Conservation (phyloP, 306 rosid species). For the Vigna unguiculata region DNA sequence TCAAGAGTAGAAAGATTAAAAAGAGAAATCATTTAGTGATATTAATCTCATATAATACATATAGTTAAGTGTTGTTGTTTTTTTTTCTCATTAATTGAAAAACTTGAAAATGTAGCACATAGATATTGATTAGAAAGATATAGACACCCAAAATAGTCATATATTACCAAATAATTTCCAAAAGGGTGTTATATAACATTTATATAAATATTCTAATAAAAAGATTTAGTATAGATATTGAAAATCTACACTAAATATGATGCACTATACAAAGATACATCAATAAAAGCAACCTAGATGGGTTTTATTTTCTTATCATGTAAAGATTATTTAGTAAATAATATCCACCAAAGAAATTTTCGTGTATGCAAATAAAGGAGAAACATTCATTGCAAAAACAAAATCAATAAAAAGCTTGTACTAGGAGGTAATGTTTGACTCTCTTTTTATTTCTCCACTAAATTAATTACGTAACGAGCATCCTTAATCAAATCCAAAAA, state of each 20-base stretch:
- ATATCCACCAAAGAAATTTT: background rate
- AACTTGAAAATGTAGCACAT: too few species aligned
- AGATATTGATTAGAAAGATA: too few species aligned
- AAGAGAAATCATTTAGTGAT: background rate
- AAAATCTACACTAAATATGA: background rate
- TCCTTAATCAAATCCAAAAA: slow-evolving; percentile 15
- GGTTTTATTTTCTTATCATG: background rate
- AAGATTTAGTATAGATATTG: background rate
- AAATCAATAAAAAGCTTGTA: too few species aligned
- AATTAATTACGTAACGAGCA: background rate
- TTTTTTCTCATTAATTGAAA: background rate
- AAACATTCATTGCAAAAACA: too few species aligned
- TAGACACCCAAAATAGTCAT: too few species aligned
- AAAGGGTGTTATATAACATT: too few species aligned
- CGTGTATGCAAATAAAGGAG: background rate
- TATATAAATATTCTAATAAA: background rate
- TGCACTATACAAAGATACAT: background rate
- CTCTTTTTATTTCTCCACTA: slow-evolving; percentile 6
- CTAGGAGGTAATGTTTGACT: too few species aligned
- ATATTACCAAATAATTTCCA: too few species aligned
- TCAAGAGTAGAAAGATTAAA: too few species aligned
- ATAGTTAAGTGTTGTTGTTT: too few species aligned
- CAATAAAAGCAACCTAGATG: background rate
- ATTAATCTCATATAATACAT: too few species aligned
- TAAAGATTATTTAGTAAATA: background rate